Conservation (phyloP, 2,329 filamentous ascomycete species). For the Xenoacremonium recifei region DNA sequence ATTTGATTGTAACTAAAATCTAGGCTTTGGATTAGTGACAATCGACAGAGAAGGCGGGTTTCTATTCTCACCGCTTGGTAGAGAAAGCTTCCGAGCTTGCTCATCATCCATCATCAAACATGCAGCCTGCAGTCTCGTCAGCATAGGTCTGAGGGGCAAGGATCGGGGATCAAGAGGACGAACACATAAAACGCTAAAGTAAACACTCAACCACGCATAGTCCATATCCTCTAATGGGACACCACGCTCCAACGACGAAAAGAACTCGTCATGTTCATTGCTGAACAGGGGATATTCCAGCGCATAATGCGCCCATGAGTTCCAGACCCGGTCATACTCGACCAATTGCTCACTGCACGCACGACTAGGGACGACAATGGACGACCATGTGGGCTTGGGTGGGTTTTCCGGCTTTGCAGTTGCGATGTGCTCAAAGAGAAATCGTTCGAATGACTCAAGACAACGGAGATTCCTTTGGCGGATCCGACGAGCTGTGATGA, state of each 20-base stretch:
- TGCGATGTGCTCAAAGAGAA: not conserved
- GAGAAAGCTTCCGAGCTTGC: not conserved
- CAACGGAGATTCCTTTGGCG: not conserved
- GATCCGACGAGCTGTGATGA: not conserved
- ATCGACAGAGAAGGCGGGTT: too few relatives aligned
- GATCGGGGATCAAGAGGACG: not conserved
- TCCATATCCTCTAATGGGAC: conserved; percentile 1
- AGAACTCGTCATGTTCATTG: conserved; percentile 6
- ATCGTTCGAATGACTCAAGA: not conserved
- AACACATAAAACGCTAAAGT: conserved; percentile 12
- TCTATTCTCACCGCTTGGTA: not conserved
- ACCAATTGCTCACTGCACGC: conserved; percentile 6
- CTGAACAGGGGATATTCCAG: conserved; percentile 11
- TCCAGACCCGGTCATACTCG: conserved; percentile 11
- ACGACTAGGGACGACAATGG: conserved; percentile 8
- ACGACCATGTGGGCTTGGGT: conserved; percentile 1
- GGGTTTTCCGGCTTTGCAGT: not conserved
- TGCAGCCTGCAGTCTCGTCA: conserved; percentile 1
- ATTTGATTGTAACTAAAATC: too few relatives aligned
- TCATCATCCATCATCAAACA: conserved; percentile 11
- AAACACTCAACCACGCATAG: conserved; percentile 9
- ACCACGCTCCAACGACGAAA: conserved; percentile 2
- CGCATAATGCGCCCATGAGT: conserved; percentile 12
- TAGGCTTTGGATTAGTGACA: too few relatives aligned
- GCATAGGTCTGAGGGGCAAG: not conserved